Evolutionary conservation across 2,329 filamentous ascomycete genomes (phyloP).

Genomic region (Talaromyces rugulosus): DNA sequence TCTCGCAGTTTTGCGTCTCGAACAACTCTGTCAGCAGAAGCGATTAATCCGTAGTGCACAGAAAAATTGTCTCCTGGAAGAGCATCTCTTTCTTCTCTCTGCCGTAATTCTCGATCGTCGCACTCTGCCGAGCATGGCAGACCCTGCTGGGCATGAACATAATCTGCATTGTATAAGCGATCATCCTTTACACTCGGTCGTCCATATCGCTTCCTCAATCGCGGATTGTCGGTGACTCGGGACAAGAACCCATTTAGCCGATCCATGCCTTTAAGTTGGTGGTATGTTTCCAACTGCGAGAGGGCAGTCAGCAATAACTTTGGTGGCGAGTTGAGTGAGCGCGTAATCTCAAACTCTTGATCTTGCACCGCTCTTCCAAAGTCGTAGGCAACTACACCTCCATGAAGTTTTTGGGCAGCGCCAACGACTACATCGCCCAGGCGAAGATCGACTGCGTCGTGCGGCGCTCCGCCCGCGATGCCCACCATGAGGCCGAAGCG

Average conservation of each 20-base stretch:
- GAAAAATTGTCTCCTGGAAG: neutral
- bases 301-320: neutral
- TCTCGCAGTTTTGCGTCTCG: neutral
- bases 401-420: neutral
- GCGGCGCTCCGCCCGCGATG: neutral
- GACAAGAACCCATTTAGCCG: neutral
- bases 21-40: neutral
- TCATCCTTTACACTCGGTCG: neutral
- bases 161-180: neutral
- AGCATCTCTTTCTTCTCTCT: neutral
- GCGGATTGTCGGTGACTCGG: neutral
- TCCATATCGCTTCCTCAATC: neutral
- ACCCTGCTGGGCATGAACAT: neutral
- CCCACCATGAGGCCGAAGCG: constrained; percentile 1
- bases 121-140: neutral
- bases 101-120: neutral
- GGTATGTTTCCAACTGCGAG: neutral
- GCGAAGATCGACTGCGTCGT: neutral
- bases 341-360: neutral
- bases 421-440: neutral
- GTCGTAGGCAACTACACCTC: neutral
- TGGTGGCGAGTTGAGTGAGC: neutral
- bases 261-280: neutral
- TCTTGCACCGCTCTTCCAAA: neutral
- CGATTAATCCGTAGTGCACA: constrained; percentile 1